phyloP scores from a whole-genome alignment of 257 asterid species.

The Solanum rostratum region DNA sequence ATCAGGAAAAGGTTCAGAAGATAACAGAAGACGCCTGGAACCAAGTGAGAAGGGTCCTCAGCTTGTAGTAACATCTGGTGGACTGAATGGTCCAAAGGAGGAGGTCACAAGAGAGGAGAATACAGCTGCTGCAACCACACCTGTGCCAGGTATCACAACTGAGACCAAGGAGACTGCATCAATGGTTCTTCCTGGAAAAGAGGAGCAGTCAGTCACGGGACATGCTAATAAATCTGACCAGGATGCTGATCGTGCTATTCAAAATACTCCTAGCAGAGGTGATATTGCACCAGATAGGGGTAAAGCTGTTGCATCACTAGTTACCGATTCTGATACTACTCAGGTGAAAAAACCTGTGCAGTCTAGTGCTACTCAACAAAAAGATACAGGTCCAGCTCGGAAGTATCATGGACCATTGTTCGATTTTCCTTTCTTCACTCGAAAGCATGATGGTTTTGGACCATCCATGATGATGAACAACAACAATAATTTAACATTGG shows the following conservation, averaged over 20 bases:
- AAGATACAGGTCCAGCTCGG: conserved; percentile 60
- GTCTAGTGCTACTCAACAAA: conserved; percentile 49
- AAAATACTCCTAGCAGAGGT: conserved; percentile 38
- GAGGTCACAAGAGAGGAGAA: conserved; percentile 46
- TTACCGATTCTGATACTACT: conserved; percentile 39
- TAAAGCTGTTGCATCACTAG: conserved; percentile 49
- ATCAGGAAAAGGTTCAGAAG: conserved; percentile 41
- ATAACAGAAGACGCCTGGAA: conserved; percentile 34
- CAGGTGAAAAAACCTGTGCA: conserved; percentile 58
- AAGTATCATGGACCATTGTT: conserved; percentile 97
- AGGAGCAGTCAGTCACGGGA: conserved; percentile 48
- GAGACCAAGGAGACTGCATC: conserved; percentile 43
- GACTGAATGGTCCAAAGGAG: conserved; percentile 31
- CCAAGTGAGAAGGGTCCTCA: conserved; percentile 48
- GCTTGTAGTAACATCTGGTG: conserved; percentile 26
- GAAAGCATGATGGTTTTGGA: conserved; percentile 85
- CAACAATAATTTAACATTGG: conserved; percentile 59
- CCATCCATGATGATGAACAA: conserved; percentile 61
- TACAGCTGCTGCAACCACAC: conserved; percentile 25
- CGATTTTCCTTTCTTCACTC: conserved; percentile 91
- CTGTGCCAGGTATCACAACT: conserved; percentile 25
- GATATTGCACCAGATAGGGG: conserved; percentile 67
- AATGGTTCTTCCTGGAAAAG: conserved; percentile 47
- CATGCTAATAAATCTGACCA: conserved; percentile 45
- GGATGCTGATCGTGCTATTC: conserved; percentile 42